phyloP scores from a whole-genome alignment of 2,329 filamentous ascomycete species.

The Cercospora sojina region DNA sequence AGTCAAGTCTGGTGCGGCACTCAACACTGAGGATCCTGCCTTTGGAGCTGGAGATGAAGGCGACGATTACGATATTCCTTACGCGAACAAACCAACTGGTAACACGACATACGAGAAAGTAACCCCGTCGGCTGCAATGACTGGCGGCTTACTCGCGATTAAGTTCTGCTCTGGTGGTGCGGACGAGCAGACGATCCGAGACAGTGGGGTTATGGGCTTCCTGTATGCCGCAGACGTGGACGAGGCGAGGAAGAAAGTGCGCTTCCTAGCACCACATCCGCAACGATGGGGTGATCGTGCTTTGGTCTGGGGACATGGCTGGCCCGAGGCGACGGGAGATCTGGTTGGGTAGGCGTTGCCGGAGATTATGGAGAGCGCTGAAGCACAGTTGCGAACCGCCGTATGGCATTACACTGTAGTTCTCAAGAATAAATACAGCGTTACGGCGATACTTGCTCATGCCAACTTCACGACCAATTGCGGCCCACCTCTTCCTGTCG shows the following conservation, averaged over 20 bases:
- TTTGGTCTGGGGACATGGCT: conserved; percentile 72
- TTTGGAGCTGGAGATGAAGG: conserved; percentile 47
- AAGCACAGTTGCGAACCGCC: neutral
- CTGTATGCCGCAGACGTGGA: conserved; percentile 92
- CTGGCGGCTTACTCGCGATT: conserved; percentile 81
- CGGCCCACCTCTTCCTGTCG: neutral
- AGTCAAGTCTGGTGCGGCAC: conserved; percentile 27
- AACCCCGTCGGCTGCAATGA: conserved; percentile 65
- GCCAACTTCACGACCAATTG: conserved; percentile 5
- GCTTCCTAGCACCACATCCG: conserved; percentile 78
- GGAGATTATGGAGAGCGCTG: neutral
- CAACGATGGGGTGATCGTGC: conserved; percentile 77
- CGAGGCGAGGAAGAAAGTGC: conserved; percentile 74
- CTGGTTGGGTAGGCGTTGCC: conserved; percentile 57
- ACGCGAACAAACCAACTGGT: conserved; percentile 32
- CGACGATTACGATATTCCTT: conserved; percentile 48
- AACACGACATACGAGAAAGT: conserved; percentile 48
- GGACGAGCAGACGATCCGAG: conserved; percentile 68
- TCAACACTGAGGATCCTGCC: conserved; percentile 23
- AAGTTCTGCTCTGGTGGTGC: conserved; percentile 69
- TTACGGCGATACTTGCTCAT: neutral
- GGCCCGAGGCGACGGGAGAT: conserved; percentile 82
- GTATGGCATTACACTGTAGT: neutral
- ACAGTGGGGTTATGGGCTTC: conserved; percentile 85
- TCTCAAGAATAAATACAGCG: neutral